Evolutionary conservation across 2,329 filamentous ascomycete species (phyloP).

Genomic region (Trichoderma gracile): DNA sequence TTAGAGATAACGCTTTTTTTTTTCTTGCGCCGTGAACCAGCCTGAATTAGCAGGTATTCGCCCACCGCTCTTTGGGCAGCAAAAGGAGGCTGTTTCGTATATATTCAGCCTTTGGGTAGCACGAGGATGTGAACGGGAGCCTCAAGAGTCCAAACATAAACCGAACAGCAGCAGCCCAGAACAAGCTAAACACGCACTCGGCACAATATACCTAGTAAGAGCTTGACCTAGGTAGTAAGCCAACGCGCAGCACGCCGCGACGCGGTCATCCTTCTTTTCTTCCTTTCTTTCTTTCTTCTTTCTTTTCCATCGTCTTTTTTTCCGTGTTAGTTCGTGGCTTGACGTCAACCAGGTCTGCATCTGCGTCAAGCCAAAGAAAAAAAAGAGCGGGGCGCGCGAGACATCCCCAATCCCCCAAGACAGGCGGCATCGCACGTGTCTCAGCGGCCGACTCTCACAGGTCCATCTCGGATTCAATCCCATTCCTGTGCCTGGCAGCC

Average conservation of each 20-base stretch:
- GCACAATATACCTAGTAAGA: background rate
- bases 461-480: slow-evolving; percentile 12
- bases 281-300: no score
- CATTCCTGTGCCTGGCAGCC: slow-evolving; percentile 19
- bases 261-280: background rate
- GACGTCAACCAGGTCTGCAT: slow-evolving; percentile 4
- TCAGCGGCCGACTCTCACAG: slow-evolving; percentile 10
- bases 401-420: slow-evolving; percentile 7
- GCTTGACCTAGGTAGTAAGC: background rate
- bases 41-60: background rate
- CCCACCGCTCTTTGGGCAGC: slow-evolving; percentile 17
- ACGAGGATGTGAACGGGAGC: no score
- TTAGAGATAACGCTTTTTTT: background rate
- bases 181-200: background rate
- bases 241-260: background rate
- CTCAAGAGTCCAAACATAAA: no score
- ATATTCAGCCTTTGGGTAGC: background rate
- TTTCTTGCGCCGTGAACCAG: background rate
- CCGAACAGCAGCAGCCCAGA: background rate
- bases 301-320: background rate
- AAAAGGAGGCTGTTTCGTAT: background rate
- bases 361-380: background rate
- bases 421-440: slow-evolving; percentile 19
- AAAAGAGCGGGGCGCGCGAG: slow-evolving; percentile 1
- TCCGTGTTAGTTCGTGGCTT: slow-evolving; percentile 6